Percentiles rank a stretch among this genome's conserved stretches.
Evolutionary conservation across 2,329 filamentous ascomycete species (phyloP).

Genomic region (Colletotrichum costaricense): DNA sequence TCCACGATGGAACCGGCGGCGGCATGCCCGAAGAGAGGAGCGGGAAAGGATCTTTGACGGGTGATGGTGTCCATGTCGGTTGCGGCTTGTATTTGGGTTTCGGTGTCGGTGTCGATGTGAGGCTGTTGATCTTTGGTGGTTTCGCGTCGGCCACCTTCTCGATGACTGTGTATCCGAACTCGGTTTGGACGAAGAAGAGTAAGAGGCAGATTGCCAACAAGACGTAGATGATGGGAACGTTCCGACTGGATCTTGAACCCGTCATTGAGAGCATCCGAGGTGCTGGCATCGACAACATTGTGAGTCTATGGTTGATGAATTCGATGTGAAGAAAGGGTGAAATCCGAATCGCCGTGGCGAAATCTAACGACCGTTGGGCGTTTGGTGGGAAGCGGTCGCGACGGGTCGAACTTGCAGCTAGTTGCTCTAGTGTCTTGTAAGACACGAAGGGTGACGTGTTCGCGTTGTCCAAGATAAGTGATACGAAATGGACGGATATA

Average conservation of each 20-base stretch:
- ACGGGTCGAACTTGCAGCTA: background rate
- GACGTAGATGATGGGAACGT: background rate
- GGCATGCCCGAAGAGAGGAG: constrained; percentile 47
- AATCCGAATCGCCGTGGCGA: too few species aligned
- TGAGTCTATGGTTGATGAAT: background rate
- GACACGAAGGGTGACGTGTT: constrained; percentile 6
- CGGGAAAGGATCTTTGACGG: constrained; percentile 56
- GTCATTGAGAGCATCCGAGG: constrained; percentile 17
- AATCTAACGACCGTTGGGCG: too few species aligned
- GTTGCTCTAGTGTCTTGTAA: background rate
- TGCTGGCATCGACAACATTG: constrained; percentile 24
- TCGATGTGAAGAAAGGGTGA: background rate
- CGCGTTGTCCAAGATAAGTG: background rate
- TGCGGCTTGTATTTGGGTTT: constrained; percentile 26
- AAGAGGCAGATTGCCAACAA: background rate
- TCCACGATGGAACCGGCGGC: constrained; percentile 58
- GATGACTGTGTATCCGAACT: background rate
- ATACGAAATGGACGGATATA: background rate
- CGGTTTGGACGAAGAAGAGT: constrained; percentile 4
- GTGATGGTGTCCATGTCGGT: constrained; percentile 44
- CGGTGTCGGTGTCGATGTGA: background rate
- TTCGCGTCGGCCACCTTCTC: background rate
- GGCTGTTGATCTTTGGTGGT: background rate
- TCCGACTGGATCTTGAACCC: background rate
- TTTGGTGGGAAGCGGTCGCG: too few species aligned